Evolutionary conservation across 2,329 filamentous ascomycete species (phyloP), one percentile per base, ranked within the genome.

Genomic region (Shiraia bambusicola): DNA sequence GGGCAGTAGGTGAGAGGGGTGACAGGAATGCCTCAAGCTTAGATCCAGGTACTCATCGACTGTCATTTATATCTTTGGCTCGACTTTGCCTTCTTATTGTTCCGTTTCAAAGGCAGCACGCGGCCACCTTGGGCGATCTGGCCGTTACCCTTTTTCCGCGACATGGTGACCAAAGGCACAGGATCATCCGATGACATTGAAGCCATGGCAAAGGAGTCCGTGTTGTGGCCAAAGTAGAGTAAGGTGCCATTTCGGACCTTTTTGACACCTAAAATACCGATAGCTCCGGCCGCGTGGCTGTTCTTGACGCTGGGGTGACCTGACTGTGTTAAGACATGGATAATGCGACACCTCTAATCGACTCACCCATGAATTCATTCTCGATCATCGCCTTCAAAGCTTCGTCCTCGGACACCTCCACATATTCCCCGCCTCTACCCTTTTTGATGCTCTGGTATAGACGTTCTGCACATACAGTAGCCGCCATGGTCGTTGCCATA

Each of bases 171-270:
- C 25, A 81, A 73, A 1, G 93, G 88, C 39, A 81, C 80, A 33
- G 74, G 76, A 52, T 97, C 91, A 17, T 82, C 79, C 2, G 85
- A 87, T 27, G 86, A 82, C 88, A 97, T 94, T 3, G 89, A 94
- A 1, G 90, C 89, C 38, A 98, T 72, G 5, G 91, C 90, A 60
- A 86, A 86, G 1, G 82, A 85, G 65, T 97, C 92, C 1, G 93
- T 98, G 63, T 97, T 98, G 75, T 98, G 93, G 1, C 87, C 91
- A 72, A 95, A 98, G 69, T 92, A 92, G 37, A 98, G 79, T 62
- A 87, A 89, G 51, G 88, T 82, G 1, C 89, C 90, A 15, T 80
- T 76, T 10, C 74, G 76, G 1, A 81, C 85, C 73, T 90, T 93
- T 73, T 97, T 97, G 58, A 96, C 87, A 1, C 84, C 83, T 74